Evolutionary conservation across 495 filamentous ascomycete species (phyloP).

Genomic region (Daldinia childiae): DNA sequence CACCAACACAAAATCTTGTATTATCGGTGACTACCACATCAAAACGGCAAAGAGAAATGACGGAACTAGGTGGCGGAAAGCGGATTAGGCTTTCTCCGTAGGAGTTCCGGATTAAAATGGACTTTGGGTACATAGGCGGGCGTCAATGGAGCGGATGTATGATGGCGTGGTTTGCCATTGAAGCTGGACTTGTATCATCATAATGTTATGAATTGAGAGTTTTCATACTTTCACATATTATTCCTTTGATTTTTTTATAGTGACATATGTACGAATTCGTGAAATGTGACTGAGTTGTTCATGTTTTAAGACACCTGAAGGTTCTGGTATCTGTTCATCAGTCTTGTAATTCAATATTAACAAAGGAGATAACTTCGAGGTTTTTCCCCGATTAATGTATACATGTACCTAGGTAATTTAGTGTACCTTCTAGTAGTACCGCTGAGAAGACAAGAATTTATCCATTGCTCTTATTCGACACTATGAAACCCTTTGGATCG

Average conservation of each 20-base stretch:
- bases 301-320: neutral
- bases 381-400: too few species aligned
- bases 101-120: slow-evolving; percentile 37
- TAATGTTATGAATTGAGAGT: slow-evolving; percentile 34
- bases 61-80: slow-evolving; percentile 27
- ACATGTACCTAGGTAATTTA: neutral
- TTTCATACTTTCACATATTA: slow-evolving; percentile 11
- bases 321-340: neutral
- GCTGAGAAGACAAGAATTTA: too few species aligned
- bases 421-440: neutral
- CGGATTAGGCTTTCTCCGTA: slow-evolving; percentile 37
- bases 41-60: slow-evolving; percentile 38
- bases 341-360: neutral
- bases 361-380: too few species aligned
- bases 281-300: neutral
- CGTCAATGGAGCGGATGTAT: slow-evolving; percentile 33
- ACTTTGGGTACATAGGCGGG: slow-evolving; percentile 25
- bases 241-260: neutral
- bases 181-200: slow-evolving; percentile 40
- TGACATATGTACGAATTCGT: slow-evolving; percentile 6
- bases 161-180: slow-evolving; percentile 24
- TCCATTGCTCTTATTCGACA: too few species aligned
- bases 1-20: slow-evolving; percentile 43
- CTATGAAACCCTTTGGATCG: too few species aligned
- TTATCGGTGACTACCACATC: slow-evolving; percentile 34